Base-by-base conservation (phyloP, 2,329 filamentous ascomycete genomes). In the Microcera coccophila region DNA sequence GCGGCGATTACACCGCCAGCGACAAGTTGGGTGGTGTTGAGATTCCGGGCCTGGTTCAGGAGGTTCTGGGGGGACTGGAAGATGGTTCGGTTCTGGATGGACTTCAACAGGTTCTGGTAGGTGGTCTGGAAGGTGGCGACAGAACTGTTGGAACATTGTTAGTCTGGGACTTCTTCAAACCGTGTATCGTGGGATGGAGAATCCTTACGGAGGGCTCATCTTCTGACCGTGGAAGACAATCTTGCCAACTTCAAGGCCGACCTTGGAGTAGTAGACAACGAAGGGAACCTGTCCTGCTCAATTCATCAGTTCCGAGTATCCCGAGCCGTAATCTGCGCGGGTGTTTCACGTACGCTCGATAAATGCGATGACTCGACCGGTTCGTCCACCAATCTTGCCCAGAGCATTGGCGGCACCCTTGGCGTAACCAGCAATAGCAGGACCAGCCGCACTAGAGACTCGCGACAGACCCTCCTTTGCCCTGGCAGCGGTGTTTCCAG, bases 161-260 rank as follows among this genome's bases (percentile, higher is more conserved):
- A 44, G 47, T 34, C 21, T 18, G 28, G 7, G 16, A 36, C 39
- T 47, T 41, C 46, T 44, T 31, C 37, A 21, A 42, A n/a, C n/a
- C 16, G 36, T 42, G 41, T 36, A 39, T 45, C 41, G 47, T 39
- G 48, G 41, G 37, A 34, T n/a, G 24, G 39, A 12, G 32, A 20
- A 38, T 29, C 45, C 90, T 82, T 86, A 98, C 93, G 93, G 93
- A 72, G 89, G 90, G 64, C 78, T 75, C 90, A 98, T 96, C 74
- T 86, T 87, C 72, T 91, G 90, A 68, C 82, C 84, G 61, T 82
- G 81, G 75, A 90, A 89, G 56, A 97, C 81, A 57, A 96, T 78
- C 79, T 87, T 95, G 65, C 79, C 79, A 48, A 97, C 77, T 77
- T 98, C 93, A 53, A 90, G 73, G 60, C 78, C 86, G 64, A 97